A percentile compares a stretch with the other conserved stretches of the same genome.
phyloP scores from a whole-genome alignment of 805 yeast species.

The Hanseniaspora taiwanica region DNA sequence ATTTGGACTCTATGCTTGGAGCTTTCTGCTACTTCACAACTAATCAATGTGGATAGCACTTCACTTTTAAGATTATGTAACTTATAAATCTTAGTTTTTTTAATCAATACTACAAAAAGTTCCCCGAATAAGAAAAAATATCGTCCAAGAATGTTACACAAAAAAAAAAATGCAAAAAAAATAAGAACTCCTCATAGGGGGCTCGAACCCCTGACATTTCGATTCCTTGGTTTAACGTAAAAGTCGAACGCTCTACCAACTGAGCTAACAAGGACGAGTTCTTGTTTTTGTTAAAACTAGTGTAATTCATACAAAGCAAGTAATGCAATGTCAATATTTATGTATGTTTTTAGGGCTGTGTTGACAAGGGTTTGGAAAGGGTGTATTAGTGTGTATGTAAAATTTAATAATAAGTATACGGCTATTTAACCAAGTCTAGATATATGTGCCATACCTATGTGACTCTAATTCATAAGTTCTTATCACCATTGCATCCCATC shows the following conservation, averaged over 20 bases:
- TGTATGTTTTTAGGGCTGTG: background rate
- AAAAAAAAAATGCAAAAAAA: slow-evolving; percentile 5
- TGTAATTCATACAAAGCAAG: too few species aligned
- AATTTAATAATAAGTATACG: too few species aligned
- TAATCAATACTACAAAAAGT: background rate
- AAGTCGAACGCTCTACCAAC: slow-evolving; percentile 64
- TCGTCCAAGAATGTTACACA: background rate
- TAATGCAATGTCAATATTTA: too few species aligned
- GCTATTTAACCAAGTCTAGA: too few species aligned
- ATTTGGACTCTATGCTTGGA: too few species aligned
- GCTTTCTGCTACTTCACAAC: too few species aligned
- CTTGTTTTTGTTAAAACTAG: too few species aligned
- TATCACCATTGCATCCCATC: slow-evolving; percentile 15
- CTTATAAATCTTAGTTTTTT: too few species aligned
- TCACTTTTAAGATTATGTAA: too few species aligned
- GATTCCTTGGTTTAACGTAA: slow-evolving; percentile 31
- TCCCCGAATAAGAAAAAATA: background rate
- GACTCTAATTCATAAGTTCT: slow-evolving; percentile 9
- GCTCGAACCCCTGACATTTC: slow-evolving; percentile 41
- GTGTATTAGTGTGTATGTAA: too few species aligned
- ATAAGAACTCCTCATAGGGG: slow-evolving; percentile 35
- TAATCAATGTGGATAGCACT: too few species aligned
- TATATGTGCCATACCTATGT: background rate
- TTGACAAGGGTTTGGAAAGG: too few species aligned
- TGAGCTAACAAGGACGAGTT: slow-evolving; percentile 45